These are phyloP conservation scores for Knoxia roxburghii DNA, from an alignment of 257 asterid species.

Conservation along the genomic window DNA sequence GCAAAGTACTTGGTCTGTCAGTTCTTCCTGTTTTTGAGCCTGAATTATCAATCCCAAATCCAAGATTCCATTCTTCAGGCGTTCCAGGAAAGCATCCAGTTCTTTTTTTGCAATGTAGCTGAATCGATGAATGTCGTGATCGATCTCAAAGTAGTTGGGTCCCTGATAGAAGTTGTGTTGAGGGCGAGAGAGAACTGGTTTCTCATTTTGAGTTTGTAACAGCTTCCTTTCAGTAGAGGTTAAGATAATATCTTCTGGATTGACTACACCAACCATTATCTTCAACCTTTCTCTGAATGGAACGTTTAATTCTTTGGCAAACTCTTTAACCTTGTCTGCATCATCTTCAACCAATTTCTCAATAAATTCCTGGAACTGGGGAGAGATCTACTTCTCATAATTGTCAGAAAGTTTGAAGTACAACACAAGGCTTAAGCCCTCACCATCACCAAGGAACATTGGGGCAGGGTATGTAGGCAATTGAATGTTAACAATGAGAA, in stretches of 20 bases:
- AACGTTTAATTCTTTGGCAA: slow-evolving; percentile 49
- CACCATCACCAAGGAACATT: slow-evolving; percentile 78
- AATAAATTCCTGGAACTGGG: slow-evolving; percentile 69
- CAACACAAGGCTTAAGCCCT: slow-evolving; percentile 82
- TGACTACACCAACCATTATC: slow-evolving; percentile 74
- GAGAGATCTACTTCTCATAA: slow-evolving; percentile 53
- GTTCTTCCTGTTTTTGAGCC: slow-evolving; percentile 88
- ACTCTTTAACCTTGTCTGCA: slow-evolving; percentile 65
- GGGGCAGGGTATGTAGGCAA: slow-evolving; percentile 82
- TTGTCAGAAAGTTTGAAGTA: slow-evolving; percentile 78
- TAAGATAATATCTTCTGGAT: slow-evolving; percentile 72
- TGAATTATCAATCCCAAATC: slow-evolving; percentile 84
- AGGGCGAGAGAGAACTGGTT: slow-evolving; percentile 90
- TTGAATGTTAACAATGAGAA: slow-evolving; percentile 89
- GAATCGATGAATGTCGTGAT: slow-evolving; percentile 87
- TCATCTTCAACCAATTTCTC: slow-evolving; percentile 66
- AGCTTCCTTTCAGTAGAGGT: slow-evolving; percentile 73
- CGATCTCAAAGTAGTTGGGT: slow-evolving; percentile 75
- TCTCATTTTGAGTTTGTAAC: slow-evolving; percentile 71
- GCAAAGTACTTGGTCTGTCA: slow-evolving; percentile 71
- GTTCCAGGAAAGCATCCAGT: slow-evolving; percentile 74
- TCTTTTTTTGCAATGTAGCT: slow-evolving; percentile 91
- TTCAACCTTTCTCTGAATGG: slow-evolving; percentile 80
- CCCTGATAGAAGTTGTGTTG: slow-evolving; percentile 84
- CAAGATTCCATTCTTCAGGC: slow-evolving; percentile 55